phyloP scores from a whole-genome alignment of 768 basidiomycete species.

The Pisolithus orientalis region DNA sequence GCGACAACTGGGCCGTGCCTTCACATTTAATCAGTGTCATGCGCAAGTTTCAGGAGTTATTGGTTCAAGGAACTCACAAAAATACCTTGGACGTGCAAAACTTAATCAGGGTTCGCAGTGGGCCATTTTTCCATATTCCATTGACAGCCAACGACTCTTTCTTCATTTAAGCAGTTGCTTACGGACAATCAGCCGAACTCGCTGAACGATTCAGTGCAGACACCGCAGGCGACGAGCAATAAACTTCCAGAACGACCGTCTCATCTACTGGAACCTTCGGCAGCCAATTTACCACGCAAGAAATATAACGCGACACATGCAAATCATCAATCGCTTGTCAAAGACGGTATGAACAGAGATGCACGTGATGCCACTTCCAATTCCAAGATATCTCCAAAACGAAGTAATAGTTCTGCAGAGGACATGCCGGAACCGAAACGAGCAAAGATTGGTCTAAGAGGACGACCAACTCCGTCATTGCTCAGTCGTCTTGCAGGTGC shows the following conservation, averaged over 20 bases:
- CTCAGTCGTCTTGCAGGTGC: constrained; percentile 36
- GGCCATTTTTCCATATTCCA: constrained; percentile 31
- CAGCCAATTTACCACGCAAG: constrained; percentile 5
- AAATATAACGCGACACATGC: constrained; percentile 7
- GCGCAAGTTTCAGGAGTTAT: constrained; percentile 24
- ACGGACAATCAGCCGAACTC: constrained; percentile 14
- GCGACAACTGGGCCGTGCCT: constrained; percentile 38
- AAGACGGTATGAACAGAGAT: constrained; percentile 7
- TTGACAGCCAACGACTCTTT: constrained; percentile 34
- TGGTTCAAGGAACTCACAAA: constrained; percentile 19
- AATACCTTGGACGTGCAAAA: constrained; percentile 29
- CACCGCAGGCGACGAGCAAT: constrained; percentile 4
- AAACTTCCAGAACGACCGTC: constrained; percentile 15
- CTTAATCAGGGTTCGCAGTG: constrained; percentile 54
- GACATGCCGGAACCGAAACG: constrained; percentile 32
- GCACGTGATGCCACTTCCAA: constrained; percentile 4
- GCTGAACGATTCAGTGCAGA: constrained; percentile 12
- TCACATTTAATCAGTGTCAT: constrained; percentile 33
- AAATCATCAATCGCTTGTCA: constrained; percentile 6
- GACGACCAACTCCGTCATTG: constrained; percentile 35
- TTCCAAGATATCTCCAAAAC: constrained; percentile 17
- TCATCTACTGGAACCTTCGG: constrained; percentile 23
- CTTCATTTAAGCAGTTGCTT: constrained; percentile 42
- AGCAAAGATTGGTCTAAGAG: constrained; percentile 15
- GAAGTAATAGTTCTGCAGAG: constrained; percentile 23